These are phyloP conservation scores for Colletotrichum agaves DNA, from an alignment of 2,329 filamentous ascomycete species.

Conservation along the genomic window DNA sequence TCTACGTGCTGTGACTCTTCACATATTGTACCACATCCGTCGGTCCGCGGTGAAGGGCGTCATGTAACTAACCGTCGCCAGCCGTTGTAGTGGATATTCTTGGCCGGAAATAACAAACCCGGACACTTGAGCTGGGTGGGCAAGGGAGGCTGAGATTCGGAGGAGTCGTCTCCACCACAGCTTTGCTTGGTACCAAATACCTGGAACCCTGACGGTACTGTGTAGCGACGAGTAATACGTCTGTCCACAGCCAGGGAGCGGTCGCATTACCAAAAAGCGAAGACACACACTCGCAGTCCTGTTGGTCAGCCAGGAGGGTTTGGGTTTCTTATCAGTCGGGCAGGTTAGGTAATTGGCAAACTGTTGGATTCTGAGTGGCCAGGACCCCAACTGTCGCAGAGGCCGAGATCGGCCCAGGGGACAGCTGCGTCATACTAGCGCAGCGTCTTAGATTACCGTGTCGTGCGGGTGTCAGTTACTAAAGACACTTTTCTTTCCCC, in stretches of 20 bases:
- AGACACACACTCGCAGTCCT: slow-evolving; percentile 10
- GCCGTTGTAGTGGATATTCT: slow-evolving; percentile 18
- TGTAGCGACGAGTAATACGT: slow-evolving; percentile 32
- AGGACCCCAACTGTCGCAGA: slow-evolving; percentile 19
- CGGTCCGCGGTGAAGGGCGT: slow-evolving; percentile 7
- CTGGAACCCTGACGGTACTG: slow-evolving; percentile 24
- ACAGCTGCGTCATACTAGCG: slow-evolving; percentile 31
- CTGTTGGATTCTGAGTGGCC: slow-evolving; percentile 18
- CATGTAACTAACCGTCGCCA: slow-evolving; percentile 17
- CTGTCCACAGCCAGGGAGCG: slow-evolving; percentile 11
- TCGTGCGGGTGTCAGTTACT: slow-evolving; percentile 5
- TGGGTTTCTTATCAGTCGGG: slow-evolving; percentile 35
- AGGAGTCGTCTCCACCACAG: slow-evolving; percentile 28
- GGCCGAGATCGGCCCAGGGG: slow-evolving; percentile 38
- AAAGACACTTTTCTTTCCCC: no score
- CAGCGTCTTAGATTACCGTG: slow-evolving; percentile 21
- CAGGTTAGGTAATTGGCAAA: slow-evolving; percentile 38
- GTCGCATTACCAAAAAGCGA: slow-evolving; percentile 28
- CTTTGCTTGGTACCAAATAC: slow-evolving; percentile 27
- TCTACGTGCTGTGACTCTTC: slow-evolving; percentile 5
- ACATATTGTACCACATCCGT: neutral
- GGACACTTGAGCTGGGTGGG: neutral
- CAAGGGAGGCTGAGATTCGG: slow-evolving; percentile 5
- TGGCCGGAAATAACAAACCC: slow-evolving; percentile 13
- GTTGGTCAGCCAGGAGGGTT: slow-evolving; percentile 21